A percentile compares a stretch with the other conserved stretches of the same genome.
These are phyloP conservation scores for Amanita pallidorosea DNA, from an alignment of 768 basidiomycete species.

Conservation along the genomic window DNA sequence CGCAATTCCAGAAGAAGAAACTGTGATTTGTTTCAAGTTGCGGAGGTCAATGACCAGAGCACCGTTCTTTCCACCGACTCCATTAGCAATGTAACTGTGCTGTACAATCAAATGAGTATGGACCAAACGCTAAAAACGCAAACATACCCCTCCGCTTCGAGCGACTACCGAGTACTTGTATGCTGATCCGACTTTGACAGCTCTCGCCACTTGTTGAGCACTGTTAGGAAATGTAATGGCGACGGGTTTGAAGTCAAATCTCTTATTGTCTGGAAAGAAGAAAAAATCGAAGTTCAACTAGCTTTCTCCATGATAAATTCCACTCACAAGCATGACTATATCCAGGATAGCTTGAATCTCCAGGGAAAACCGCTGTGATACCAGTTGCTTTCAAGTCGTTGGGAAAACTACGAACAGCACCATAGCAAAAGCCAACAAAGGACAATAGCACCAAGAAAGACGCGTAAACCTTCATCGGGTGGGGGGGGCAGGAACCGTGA, in stretches of 20 bases:
- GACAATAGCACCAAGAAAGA: background rate
- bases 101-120: constrained; percentile 5
- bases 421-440: background rate
- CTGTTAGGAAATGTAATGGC: constrained; percentile 18
- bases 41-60: constrained; percentile 35
- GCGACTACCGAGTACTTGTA: constrained; percentile 22
- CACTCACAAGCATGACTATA: background rate
- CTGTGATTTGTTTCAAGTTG: constrained; percentile 26
- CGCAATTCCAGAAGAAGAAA: constrained; percentile 23
- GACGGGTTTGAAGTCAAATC: constrained; percentile 19
- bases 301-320: too few relatives aligned
- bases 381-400: background rate
- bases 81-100: constrained; percentile 43
- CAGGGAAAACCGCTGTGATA: background rate
- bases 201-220: constrained; percentile 17
- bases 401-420: background rate
- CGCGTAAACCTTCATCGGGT: background rate
- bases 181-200: constrained; percentile 16
- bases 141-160: constrained; percentile 31
- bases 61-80: constrained; percentile 33
- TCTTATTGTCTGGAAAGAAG: constrained; percentile 16
- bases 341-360: background rate
- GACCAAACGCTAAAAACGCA: background rate
- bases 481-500: too few relatives aligned
- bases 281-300: background rate